phyloP scores from a whole-genome alignment of 1,284 basidiomycete genomes.

The Tilletia horrida region DNA sequence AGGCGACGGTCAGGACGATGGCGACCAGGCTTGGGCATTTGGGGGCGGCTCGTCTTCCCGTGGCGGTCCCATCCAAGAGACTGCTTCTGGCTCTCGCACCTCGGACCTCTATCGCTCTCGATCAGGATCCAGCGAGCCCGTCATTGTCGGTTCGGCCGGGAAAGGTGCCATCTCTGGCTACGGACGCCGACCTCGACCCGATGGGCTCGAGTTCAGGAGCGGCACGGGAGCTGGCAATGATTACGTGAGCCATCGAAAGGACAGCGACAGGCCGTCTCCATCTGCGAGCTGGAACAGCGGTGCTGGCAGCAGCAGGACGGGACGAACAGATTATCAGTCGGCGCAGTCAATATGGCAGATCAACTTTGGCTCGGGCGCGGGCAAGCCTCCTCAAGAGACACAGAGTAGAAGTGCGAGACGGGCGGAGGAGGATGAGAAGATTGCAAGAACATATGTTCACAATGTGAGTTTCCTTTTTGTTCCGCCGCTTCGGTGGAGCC shows the following conservation, averaged over 20 bases:
- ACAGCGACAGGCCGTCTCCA: no score
- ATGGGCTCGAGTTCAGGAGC: not conserved
- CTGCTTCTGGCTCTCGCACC: not conserved
- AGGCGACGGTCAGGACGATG: not conserved
- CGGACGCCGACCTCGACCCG: constrained; percentile 9
- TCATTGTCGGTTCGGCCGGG: constrained; percentile 20
- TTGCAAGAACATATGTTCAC: constrained; percentile 25
- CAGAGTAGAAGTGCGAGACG: not conserved
- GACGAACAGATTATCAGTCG: constrained; percentile 7
- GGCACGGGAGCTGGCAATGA: not conserved
- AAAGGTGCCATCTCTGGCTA: constrained; percentile 22
- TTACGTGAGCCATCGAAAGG: no score
- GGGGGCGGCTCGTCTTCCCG: constrained; percentile 18
- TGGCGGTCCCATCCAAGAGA: constrained; percentile 12
- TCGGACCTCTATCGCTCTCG: not conserved
- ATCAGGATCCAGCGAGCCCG: not conserved
- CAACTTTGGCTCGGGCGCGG: constrained; percentile 10
- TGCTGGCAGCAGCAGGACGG: not conserved
- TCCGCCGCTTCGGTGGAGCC: no score
- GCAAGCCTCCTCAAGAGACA: not conserved
- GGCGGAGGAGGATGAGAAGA: constrained; percentile 20
- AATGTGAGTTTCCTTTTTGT: constrained; percentile 29
- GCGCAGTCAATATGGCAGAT: constrained; percentile 12
- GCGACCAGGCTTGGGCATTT: constrained; percentile 15
- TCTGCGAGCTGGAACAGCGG: no score